These are phyloP conservation scores for Botrytis aclada DNA, from an alignment of 2,329 filamentous ascomycete species.

Conservation along the genomic window DNA sequence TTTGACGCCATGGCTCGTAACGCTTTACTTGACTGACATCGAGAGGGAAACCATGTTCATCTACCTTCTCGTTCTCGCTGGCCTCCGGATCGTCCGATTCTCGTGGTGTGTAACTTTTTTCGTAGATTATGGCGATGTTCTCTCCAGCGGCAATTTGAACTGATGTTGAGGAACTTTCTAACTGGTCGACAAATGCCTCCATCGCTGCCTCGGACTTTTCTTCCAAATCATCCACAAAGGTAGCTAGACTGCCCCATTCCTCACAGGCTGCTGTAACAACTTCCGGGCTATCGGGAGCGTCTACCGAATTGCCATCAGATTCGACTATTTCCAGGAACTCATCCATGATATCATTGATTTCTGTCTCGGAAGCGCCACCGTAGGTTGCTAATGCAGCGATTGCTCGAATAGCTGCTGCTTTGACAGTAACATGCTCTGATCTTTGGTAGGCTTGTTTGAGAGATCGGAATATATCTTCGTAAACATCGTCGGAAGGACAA, in stretches of 20 bases:
- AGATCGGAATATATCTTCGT: slow-evolving; percentile 52
- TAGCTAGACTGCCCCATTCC: slow-evolving; percentile 67
- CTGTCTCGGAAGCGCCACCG: slow-evolving; percentile 61
- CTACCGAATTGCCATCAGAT: slow-evolving; percentile 62
- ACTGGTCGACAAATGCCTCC: slow-evolving; percentile 67
- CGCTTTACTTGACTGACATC: slow-evolving; percentile 53
- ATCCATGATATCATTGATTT: slow-evolving; percentile 61
- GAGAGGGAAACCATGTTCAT: slow-evolving; percentile 37
- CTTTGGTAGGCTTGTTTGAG: slow-evolving; percentile 60
- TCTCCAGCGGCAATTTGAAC: slow-evolving; percentile 70
- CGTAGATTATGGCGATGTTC: slow-evolving; percentile 68
- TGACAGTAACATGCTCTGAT: slow-evolving; percentile 54
- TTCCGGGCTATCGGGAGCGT: slow-evolving; percentile 57
- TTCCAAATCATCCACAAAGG: slow-evolving; percentile 63
- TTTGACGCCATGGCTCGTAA: slow-evolving; percentile 65
- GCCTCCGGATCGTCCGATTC: slow-evolving; percentile 46
- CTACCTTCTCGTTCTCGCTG: slow-evolving; percentile 41
- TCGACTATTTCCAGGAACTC: slow-evolving; percentile 65
- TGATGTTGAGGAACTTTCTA: slow-evolving; percentile 57
- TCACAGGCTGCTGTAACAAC: slow-evolving; percentile 64
- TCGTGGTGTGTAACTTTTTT: slow-evolving; percentile 53
- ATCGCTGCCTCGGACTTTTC: slow-evolving; percentile 61
- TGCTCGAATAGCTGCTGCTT: slow-evolving; percentile 64
- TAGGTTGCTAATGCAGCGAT: slow-evolving; percentile 61
- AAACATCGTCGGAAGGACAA: slow-evolving; percentile 57